phyloP scores from a whole-genome alignment of 2,329 filamentous ascomycete genomes.

The Talaromyces sp. region DNA sequence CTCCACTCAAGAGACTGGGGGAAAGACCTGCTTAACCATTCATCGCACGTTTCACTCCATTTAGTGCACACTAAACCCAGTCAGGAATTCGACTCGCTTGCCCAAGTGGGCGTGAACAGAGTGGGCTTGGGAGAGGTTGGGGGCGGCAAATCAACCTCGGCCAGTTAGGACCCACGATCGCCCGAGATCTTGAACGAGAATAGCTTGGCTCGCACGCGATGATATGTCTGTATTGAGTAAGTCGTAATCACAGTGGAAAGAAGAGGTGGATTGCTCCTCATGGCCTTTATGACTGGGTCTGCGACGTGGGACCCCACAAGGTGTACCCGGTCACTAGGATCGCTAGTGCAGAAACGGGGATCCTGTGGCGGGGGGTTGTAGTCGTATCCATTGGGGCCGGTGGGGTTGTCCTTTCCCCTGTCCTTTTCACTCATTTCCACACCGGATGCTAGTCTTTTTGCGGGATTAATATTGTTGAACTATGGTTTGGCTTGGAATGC shows the following conservation, averaged over 20 bases:
- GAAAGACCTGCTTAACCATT: background rate
- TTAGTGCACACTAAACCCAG: background rate
- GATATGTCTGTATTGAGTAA: slow-evolving; percentile 6
- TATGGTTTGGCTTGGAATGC: no score
- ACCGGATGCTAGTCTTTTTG: background rate
- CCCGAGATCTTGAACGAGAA: slow-evolving; percentile 12
- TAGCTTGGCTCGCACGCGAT: slow-evolving; percentile 5
- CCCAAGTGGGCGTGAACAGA: background rate
- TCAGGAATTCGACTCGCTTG: background rate
- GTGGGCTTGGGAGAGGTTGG: background rate
- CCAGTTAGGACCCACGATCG: slow-evolving; percentile 4
- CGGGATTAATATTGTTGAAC: background rate
- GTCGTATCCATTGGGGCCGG: slow-evolving; percentile 1
- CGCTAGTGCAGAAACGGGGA: slow-evolving; percentile 21
- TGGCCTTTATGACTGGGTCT: background rate
- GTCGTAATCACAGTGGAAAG: background rate
- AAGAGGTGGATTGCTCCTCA: background rate
- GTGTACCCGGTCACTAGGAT: slow-evolving; percentile 7
- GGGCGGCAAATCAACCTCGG: slow-evolving; percentile 9
- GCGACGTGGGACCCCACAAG: background rate
- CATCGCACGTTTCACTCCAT: background rate
- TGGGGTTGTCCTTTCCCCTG: background rate
- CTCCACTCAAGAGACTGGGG: background rate
- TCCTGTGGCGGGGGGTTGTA: slow-evolving; percentile 11
- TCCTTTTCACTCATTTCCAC: background rate